Base-by-base conservation (phyloP, 768 basidiomycete genomes). In the Boletus vermiculosoides region DNA sequence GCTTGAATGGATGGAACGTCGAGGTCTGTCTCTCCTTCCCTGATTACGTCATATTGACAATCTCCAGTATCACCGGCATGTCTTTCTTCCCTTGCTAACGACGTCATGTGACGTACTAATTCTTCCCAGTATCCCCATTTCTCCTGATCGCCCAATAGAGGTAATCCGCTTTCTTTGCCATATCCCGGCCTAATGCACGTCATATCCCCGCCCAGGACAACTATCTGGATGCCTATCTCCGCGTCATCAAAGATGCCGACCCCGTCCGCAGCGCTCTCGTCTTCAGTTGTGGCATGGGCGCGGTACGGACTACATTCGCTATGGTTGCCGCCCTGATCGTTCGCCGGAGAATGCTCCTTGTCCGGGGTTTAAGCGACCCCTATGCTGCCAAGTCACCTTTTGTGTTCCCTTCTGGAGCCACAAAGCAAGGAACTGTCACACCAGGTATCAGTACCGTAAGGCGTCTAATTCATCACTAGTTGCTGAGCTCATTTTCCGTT, bases 211-310 rank as follows among this genome's bases (percentile, higher is more conserved):
- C 31, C 2, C 57, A 91, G 86, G 91, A 97, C 71, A 94, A 95
- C 66, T 98, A 99, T 71, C 84, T 99, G 18, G 97, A 98, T 71
- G 90, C 91, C 1, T 99, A 98, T 70, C 78, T 95, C 20, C 80
- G 79, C 4, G 86, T 96, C 34, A 88, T 99, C 56, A 83, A 85
- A 59, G 73, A 81, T 39, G 83, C 88, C 0, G 91, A 96, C 64
- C 95, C 96, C 2, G 74, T 87, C 4, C 77, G 78, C 18, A 94
- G 93, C 0, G 86, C 90, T 0, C 77, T 98, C 20, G 90, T 98
- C 5, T 98, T 98, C 71, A 94, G 90, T 48, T 98, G 96, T 69
- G 96, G 97, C 33, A 94, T 96, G 86, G 97, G 97, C 45, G 93
- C 92, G 3, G 95, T 98, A 1, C 83, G 96, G 20, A 95, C 94